Evolutionary conservation across 1,139 yeast genomes (phyloP), one percentile per base, ranked within the genome.

Genomic region (Nakaseomyces sp.): DNA sequence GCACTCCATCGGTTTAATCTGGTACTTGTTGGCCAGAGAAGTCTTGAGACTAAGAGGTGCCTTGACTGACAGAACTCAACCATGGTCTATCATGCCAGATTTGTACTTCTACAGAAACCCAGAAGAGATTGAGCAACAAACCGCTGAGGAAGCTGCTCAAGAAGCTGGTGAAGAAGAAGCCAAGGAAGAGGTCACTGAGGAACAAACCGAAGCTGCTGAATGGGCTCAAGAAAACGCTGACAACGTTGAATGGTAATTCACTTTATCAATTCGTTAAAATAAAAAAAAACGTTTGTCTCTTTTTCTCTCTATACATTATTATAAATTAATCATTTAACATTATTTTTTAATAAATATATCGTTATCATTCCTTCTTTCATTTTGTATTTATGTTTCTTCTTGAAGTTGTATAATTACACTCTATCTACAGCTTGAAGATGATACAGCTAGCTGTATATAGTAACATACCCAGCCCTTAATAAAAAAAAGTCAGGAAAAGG

Each of bases 91-190:
- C 71, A 93, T 91, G 98, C 97, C 97, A 75, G 99, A 91, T 79
- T 82, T 89, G 76, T 91, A 89, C 88, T 91, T 91, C 89, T 91
- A 91, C 97, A 91, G 99, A 83, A 96, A 91, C 78, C 98, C 98
- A 69, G 98, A 91, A 79, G 99, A 91, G 77, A 84, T 84, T 73
- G 96, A 87, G 77, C 87, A 81, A 70, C 76, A 80, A 68, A 74
- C 80, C 60, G 79, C 78, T 65, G 89, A 81, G 64, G 77, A 74
- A 61, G 74, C 67, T 57, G 70, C 72, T 58, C 77, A 69, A 62
- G 78, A 71, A 64, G 77, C 74, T 60, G 77, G 73, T 65, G 81
- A 73, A 63, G 86, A 79, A 66, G 79, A 72, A 64, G 76, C 68
- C 59, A 68, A 67, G 58, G 76, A 68, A 60, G 68, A 70, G 58